Evolutionary conservation across 2,329 filamentous ascomycete genomes (phyloP).

Genomic region (Fusarium torulosum): DNA sequence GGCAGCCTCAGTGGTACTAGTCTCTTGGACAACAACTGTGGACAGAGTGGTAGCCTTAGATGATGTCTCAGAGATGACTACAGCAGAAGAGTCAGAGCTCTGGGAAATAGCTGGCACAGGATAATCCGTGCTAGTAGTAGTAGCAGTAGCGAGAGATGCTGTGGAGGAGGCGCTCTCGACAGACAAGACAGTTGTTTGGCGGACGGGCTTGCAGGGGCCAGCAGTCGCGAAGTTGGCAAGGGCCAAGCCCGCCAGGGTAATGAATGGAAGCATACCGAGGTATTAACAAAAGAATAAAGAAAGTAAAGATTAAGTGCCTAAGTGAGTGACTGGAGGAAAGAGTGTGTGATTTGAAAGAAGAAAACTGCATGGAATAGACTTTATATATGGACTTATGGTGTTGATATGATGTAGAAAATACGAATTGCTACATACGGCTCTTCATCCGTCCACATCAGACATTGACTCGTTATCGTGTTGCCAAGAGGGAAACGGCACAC

Average conservation of each 20-base stretch:
- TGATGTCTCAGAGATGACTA: too few species aligned
- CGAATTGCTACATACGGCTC: neutral
- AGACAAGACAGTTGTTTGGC: neutral
- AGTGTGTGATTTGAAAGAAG: neutral
- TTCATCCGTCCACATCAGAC: neutral
- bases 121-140: too few species aligned
- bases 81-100: too few species aligned
- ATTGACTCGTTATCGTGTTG: neutral
- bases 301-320: neutral
- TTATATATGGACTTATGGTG: neutral
- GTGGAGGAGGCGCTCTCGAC: neutral
- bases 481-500: neutral
- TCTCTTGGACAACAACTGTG: constrained; percentile 2
- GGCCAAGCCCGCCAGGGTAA: constrained; percentile 9
- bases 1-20: neutral
- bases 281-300: neutral
- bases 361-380: neutral
- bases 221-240: constrained; percentile 3
- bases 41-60: neutral
- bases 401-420: neutral
- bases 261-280: constrained; percentile 4
- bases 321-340: neutral
- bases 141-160: too few species aligned
- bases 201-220: constrained; percentile 2
- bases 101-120: too few species aligned